phyloP scores from a whole-genome alignment of 1,139 yeast genomes.

The Pneumocystis jirovecii region DNA sequence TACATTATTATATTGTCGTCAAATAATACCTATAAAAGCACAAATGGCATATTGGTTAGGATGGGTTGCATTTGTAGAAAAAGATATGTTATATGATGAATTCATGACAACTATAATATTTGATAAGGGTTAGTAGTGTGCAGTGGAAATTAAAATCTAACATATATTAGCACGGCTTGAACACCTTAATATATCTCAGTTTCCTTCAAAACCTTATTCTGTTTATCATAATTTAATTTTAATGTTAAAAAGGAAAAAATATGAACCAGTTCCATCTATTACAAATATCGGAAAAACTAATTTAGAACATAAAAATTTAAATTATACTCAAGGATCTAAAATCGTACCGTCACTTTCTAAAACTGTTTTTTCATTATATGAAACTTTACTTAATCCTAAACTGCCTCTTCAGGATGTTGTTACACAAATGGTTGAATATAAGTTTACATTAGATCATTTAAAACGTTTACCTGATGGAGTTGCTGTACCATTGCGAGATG shows the following conservation, averaged over 20 bases:
- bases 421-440: neutral
- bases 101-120: neutral
- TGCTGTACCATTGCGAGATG: conserved; percentile 41
- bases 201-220: conserved; percentile 1
- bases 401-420: neutral
- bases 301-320: neutral
- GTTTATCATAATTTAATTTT: conserved; percentile 5
- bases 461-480: conserved; percentile 62
- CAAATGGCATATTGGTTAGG: conserved; percentile 55
- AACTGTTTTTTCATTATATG: neutral
- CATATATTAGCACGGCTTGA: conserved; percentile 9
- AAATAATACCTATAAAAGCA: conserved; percentile 41
- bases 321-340: neutral
- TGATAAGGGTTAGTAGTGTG: neutral
- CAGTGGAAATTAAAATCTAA: neutral
- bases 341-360: neutral
- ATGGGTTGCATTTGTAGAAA: conserved; percentile 51
- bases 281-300: neutral
- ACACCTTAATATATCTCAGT: conserved; percentile 6
- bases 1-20: conserved; percentile 25
- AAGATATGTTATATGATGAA: conserved; percentile 9
- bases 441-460: neutral
- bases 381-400: neutral
- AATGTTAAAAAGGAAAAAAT: conserved; percentile 2
- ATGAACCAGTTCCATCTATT: conserved; percentile 11